Percentiles rank a stretch among this genome's conserved stretches.
Conservation (phyloP, 345 rosid genomes). For the Passiflora organensis region DNA sequence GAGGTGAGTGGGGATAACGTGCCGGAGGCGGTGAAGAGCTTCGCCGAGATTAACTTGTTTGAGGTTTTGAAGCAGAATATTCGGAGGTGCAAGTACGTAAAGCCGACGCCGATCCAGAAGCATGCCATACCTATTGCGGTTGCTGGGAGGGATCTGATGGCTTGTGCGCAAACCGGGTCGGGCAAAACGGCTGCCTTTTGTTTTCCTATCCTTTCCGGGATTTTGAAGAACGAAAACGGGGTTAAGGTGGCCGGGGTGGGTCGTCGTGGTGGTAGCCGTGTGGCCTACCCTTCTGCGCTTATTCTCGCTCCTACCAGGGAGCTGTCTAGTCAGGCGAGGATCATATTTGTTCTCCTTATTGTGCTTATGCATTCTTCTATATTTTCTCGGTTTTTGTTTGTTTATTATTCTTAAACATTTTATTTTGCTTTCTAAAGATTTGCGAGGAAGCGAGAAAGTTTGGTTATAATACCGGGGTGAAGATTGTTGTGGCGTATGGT, state of each 20-base stretch:
- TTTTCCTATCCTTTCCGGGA: slow-evolving; percentile 40
- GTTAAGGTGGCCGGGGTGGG: background rate
- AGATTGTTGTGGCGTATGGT: slow-evolving; percentile 42
- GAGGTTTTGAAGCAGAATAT: slow-evolving; percentile 33
- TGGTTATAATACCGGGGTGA: slow-evolving; percentile 37
- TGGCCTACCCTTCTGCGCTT: slow-evolving; percentile 39
- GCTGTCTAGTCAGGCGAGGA: slow-evolving; percentile 47
- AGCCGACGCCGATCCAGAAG: slow-evolving; percentile 51
- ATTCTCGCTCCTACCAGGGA: slow-evolving; percentile 52
- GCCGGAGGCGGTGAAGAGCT: slow-evolving; percentile 26
- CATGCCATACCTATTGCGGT: slow-evolving; percentile 50
- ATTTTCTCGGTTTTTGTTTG: background rate
- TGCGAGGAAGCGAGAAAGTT: slow-evolving; percentile 49
- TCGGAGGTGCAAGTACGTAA: slow-evolving; percentile 38
- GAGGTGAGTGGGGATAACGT: slow-evolving; percentile 31
- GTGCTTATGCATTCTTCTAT: no score
- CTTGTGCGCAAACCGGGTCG: slow-evolving; percentile 56
- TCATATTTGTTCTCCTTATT: background rate
- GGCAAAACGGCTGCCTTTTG: slow-evolving; percentile 58
- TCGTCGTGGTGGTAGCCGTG: slow-evolving; percentile 14
- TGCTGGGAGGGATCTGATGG: slow-evolving; percentile 58
- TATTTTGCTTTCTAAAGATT: slow-evolving; percentile 23
- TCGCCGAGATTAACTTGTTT: slow-evolving; percentile 33
- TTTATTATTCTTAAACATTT: background rate
- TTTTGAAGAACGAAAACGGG: slow-evolving; percentile 16